Conservation (phyloP, 2,329 filamentous ascomycete species). For the Didymosphaeria variabile region DNA sequence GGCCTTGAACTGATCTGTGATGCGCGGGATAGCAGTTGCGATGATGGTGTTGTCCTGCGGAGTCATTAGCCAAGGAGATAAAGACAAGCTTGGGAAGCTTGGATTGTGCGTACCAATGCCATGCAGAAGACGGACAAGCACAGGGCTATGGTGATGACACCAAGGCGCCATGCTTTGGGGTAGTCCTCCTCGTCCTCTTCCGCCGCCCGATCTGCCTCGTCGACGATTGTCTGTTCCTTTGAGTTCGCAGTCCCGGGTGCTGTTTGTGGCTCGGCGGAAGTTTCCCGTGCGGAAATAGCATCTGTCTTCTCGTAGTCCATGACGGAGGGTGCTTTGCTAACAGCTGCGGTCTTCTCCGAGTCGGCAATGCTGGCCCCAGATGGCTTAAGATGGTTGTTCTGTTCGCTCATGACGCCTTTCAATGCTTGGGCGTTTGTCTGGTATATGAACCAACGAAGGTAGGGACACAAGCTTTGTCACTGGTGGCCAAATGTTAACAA, state of each 20-base stretch:
- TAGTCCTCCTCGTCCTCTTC: conserved; percentile 46
- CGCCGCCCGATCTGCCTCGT: conserved; percentile 22
- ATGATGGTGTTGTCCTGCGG: conserved; percentile 59
- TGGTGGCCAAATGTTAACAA: not conserved
- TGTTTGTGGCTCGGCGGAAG: not conserved
- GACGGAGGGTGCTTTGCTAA: conserved; percentile 10
- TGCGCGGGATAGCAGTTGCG: conserved; percentile 58
- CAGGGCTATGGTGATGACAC: conserved; percentile 44
- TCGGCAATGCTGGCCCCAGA: conserved; percentile 6
- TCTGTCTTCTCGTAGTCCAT: conserved; percentile 9
- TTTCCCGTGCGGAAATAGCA: not conserved
- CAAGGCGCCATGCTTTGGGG: conserved; percentile 44
- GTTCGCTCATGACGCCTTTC: conserved; percentile 3
- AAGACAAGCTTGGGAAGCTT: not conserved
- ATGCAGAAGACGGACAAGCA: conserved; percentile 51
- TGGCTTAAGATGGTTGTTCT: conserved; percentile 8
- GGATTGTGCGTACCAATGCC: conserved; percentile 40
- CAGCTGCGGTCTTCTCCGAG: conserved; percentile 2
- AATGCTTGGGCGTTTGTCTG: not conserved
- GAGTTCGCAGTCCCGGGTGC: not conserved
- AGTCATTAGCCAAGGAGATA: conserved; percentile 10
- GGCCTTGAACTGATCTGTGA: conserved; percentile 59
- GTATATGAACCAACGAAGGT: not conserved
- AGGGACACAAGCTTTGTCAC: not conserved
- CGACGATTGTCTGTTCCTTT: conserved; percentile 5